Base-by-base conservation (phyloP, 23 red algal genomes). In the Gracilaria domingensis region DNA sequence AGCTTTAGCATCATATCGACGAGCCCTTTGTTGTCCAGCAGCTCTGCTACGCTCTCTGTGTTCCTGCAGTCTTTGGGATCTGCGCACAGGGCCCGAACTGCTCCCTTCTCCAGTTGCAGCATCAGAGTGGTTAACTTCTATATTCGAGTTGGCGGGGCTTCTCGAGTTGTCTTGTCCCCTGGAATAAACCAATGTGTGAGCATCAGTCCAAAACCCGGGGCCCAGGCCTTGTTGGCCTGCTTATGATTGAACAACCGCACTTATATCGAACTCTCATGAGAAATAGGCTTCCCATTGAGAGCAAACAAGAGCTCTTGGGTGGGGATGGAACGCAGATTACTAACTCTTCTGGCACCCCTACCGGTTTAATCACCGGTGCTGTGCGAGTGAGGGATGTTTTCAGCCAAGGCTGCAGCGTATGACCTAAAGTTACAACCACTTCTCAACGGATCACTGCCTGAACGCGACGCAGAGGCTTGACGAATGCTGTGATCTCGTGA, bases 131-230 rank as follows among this genome's bases (percentile, higher is more conserved):
- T 20, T 34, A 51, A 51, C n/a, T 25, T 25, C n/a, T 5, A 8
- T 18, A 20, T 45, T 77, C 7, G 72, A 25, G 8, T 49, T 5
- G 23, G 8, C 14, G n/a, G 23, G 39, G 45, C 24, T 77, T 42
- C 30, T 51, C 2, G 72, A 17, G 11, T 33, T 2, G 38, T 82
- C 53, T 25, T 62, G 50, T 23, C 36, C 25, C 59, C 37, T 54
- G 12, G 75, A 72, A 54, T 98, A 98, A 4, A 70, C 64, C 0
- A 98, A 86, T 34, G 64, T 89, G 55, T 98, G 90, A 40, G 91
- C 93, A 54, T 98, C 85, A 36, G 48, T 70, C 95, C 95, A 98
- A n/a, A 98, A 75, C 18, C 82, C 66, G 53, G 84, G 75, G 9
- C 95, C 87, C 9, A 87, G 24, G 18, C 56, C 61, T 24, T 58